Evolutionary conservation across 108 stramenopile genomes (phyloP), one percentile per base, ranked within the genome.

Genomic region (Mayamaea pseudoterrestris): DNA sequence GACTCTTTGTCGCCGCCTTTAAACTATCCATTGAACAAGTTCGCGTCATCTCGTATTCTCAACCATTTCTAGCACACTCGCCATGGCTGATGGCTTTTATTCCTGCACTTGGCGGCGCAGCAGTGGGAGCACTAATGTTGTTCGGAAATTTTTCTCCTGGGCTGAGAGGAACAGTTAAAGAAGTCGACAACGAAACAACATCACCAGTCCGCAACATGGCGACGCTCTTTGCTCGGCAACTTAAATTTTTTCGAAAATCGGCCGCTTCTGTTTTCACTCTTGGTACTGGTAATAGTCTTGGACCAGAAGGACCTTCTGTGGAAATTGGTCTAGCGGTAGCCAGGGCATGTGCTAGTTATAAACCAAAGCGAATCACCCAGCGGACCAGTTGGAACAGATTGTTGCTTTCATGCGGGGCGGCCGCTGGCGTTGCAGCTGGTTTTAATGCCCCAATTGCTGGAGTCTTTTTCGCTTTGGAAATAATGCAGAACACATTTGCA

Each of bases 371-470:
- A 25, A 28, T 27, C 28, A 11, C 7, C 17, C 47, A n/a, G 17
- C 47, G 4, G 6, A 14, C 27, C 16, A n/a, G 32, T 14, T 27
- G 27, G 31, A 30, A 49, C 22, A 61, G 80, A 39, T 58, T 92
- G 9, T 60, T 85, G 24, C 48, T 92, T 35, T 72, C 76, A 5
- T 86, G 80, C 44, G 94, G 94, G 14, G 88, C 86, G 13, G 92
- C 92, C 14, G 88, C 94, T 1, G 94, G 94, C 20, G 94, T 95
- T 0, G 68, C 86, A 20, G 86, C 88, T 22, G 94, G 94, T 22
- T 95, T 93, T 62, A 90, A 92, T 63, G 94, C 94, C 30, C 94
- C 94, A 9, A 54, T 95, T 36, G 77, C 89, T 17, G 94, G 94
- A 17, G 85, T 92, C 6, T 95, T 95, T 54, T 95, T 93, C 66